Percentiles rank a stretch among this genome's conserved stretches.
phyloP scores from a whole-genome alignment of 2,329 filamentous ascomycete species.

The Penicillium hordei region DNA sequence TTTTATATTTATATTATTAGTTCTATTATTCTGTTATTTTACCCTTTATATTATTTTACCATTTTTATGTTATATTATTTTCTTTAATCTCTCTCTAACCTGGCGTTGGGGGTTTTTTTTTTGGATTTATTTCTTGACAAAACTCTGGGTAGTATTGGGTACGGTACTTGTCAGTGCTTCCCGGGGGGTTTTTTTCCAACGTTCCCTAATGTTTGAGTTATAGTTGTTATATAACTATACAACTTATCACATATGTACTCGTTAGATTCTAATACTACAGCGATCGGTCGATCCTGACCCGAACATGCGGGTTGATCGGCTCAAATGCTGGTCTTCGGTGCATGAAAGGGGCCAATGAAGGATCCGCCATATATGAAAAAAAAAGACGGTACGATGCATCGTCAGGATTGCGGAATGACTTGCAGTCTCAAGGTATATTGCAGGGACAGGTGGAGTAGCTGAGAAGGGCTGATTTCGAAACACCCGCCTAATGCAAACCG shows the following conservation, averaged over 20 bases:
- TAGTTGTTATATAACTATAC: neutral
- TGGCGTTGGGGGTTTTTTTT: no score
- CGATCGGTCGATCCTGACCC: slow-evolving; percentile 23
- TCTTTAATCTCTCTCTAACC: slow-evolving; percentile 8
- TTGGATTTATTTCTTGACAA: neutral
- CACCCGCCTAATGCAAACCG: neutral
- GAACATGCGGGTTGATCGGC: slow-evolving; percentile 24
- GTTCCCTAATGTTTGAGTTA: neutral
- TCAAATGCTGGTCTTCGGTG: slow-evolving; percentile 23
- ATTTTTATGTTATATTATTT: neutral
- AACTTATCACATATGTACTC: neutral
- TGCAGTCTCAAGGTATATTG: slow-evolving; percentile 20
- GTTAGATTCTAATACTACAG: slow-evolving; percentile 4
- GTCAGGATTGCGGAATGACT: slow-evolving; percentile 16
- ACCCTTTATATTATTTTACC: neutral
- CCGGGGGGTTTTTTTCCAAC: neutral
- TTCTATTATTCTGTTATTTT: neutral
- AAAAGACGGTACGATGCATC: slow-evolving; percentile 13
- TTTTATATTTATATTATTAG: neutral
- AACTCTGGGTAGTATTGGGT: neutral
- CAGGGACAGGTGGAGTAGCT: slow-evolving; percentile 23
- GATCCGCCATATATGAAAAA: neutral
- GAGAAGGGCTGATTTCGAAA: slow-evolving; percentile 1
- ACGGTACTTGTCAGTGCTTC: neutral
- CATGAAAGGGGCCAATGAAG: slow-evolving; percentile 18